Evolutionary conservation across 345 rosid species (phyloP).

Genomic region (Eucalyptus leucophloia): DNA sequence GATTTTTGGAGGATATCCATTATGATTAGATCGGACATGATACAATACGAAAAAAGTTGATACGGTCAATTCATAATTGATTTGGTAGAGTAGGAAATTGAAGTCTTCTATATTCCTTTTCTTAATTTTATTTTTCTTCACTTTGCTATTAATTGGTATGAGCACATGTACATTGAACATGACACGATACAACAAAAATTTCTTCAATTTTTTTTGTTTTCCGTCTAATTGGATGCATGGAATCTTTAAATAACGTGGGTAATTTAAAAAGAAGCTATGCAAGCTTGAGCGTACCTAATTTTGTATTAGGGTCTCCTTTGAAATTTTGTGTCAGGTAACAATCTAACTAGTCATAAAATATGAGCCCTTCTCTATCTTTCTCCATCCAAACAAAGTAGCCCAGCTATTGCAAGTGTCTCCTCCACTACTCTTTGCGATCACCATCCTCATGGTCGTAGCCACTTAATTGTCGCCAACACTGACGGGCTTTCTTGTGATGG

Average conservation of each 20-base stretch:
- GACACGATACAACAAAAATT: not conserved
- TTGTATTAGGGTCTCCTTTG: not conserved
- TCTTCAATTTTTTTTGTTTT: not conserved
- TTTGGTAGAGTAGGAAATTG: too few species aligned
- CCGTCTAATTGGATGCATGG: rapidly evolving
- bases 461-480: not conserved
- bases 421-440: not conserved
- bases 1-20: not conserved
- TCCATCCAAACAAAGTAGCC: not conserved
- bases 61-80: not conserved
- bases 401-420: not conserved
- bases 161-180: not conserved
- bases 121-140: not conserved
- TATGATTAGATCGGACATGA: not conserved
- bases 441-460: not conserved
- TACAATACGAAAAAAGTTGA: not conserved
- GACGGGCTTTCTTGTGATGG: not conserved
- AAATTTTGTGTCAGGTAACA: too few species aligned
- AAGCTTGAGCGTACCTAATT: not conserved
- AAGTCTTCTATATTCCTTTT: too few species aligned
- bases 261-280: not conserved
- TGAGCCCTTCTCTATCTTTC: too few species aligned
- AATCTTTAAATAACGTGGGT: not conserved
- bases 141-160: not conserved
- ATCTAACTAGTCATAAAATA: too few species aligned